Base-by-base conservation (phyloP, 169 alveolate species). In the Plasmodium cynomolgi region DNA sequence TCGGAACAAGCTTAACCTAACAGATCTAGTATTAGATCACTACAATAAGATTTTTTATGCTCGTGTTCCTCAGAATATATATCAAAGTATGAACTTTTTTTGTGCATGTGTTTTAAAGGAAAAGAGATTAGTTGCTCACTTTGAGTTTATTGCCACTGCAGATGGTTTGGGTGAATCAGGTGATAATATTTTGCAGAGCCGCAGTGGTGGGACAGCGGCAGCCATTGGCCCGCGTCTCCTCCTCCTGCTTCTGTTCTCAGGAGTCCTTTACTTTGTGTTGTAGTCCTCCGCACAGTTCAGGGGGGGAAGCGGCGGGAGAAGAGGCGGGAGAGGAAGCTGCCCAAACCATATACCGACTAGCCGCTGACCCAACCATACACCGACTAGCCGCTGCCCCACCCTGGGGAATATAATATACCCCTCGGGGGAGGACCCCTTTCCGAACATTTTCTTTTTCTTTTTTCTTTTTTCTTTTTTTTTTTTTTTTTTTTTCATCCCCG, bases 41-140 rank as follows among this genome's bases (percentile, higher is more conserved):
- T 68, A 90, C 71, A 81, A 90, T n/a, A 90, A 90, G 7, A 11
- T 62, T 0, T 80, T 58, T 44, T 90, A 80, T 34, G 26, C 91
- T 1, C 81, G 39, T 34, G 77, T 80, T 37, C 94, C 94, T 9
- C 6, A n/a, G 29, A 11, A 2, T 2, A 62, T 80, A 26, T 3
- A 58, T 31, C 58, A 39, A 39, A 80, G 54, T 15, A n/a, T 26
- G 26, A 5, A 39, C 29, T 73, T 90, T 23, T 81, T 80, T 68
- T 90, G 94, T 90, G 9, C 73, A 15, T 90, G 94, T 15, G 20
- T 44, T 62, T 34, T 41, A 8, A 54, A 80, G 13, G 75, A 80
- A 23, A 47, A 68, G 73, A 90, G 50, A 56, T n/a, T 80, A 1
- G 47, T 50, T 9, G 77, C 85, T 17, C 71, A 73, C 34, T 74